phyloP scores from a whole-genome alignment of 768 basidiomycete genomes.

The Harrya chromipes region DNA sequence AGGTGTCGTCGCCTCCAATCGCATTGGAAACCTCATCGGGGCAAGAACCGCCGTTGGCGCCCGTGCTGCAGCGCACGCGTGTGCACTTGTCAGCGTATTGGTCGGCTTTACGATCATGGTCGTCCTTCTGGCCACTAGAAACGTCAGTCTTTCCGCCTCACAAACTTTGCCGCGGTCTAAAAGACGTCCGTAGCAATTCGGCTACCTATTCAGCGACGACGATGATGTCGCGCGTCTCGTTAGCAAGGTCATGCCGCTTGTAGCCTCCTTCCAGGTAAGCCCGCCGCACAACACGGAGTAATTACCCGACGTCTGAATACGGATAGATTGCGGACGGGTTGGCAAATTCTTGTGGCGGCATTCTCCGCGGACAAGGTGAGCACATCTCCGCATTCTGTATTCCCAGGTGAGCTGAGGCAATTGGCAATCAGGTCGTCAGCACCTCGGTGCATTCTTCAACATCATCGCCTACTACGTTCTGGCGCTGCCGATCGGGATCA shows the following conservation, averaged over 20 bases:
- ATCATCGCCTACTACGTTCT: slow-evolving; percentile 59
- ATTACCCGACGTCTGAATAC: neutral
- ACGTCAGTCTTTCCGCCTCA: slow-evolving; percentile 39
- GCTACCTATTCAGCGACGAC: slow-evolving; percentile 69
- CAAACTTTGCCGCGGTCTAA: neutral
- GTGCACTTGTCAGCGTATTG: slow-evolving; percentile 61
- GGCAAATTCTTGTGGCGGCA: slow-evolving; percentile 49
- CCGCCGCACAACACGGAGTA: neutral
- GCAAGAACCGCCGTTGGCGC: slow-evolving; percentile 49
- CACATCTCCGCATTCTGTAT: neutral
- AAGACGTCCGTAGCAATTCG: slow-evolving; percentile 42
- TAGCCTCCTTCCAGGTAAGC: slow-evolving; percentile 52
- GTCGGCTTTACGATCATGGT: slow-evolving; percentile 59
- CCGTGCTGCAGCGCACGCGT: slow-evolving; percentile 56
- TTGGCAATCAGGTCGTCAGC: slow-evolving; percentile 45
- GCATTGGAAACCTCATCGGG: slow-evolving; percentile 73
- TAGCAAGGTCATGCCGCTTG: slow-evolving; percentile 48
- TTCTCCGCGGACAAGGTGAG: slow-evolving; percentile 47
- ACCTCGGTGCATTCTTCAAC: slow-evolving; percentile 73
- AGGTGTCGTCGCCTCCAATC: slow-evolving; percentile 69
- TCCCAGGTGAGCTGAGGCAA: slow-evolving; percentile 2
- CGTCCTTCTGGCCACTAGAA: slow-evolving; percentile 50
- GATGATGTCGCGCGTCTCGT: slow-evolving; percentile 48
- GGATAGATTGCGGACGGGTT: slow-evolving; percentile 48
- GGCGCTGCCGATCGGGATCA: slow-evolving; percentile 50